Evolutionary conservation across 371 early-diverging fungal genomes (phyloP), one percentile per base, ranked within the genome.

Genomic region (Sanchytrium tribonematis): DNA sequence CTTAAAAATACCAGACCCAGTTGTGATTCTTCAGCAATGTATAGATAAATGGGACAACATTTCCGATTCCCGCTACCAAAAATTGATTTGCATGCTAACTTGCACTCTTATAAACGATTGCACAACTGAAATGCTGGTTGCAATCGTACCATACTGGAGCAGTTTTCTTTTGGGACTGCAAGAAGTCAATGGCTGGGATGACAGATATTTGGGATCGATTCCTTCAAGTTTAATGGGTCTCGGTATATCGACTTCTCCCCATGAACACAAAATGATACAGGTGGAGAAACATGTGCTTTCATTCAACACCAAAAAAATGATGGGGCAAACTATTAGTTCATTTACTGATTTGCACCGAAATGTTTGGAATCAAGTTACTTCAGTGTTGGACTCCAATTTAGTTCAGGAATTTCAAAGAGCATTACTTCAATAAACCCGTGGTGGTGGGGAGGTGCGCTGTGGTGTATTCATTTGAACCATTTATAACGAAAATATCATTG

Each of bases 321-420:
- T 48, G 48, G 12, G 22, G 48, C 5, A 48, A 5, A 12, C 12
- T 48, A 48, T 48, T 12, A 22, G 12, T 12, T 5, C 5, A 22
- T 48, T 12, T 48, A 48, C 48, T 48, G 22, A 5, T 48, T 12
- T 12, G 22, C 48, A 48, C 22, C 48, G 22, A 48, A 22, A 48
- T 5, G 22, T 48, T 12, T 48, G 48, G 48, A 48, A 22, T 12
- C 5, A 12, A 22, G 48, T 48, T 48, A 5, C 22, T 12, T 5
- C 5, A 48, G 22, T 12, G 22, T 48, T 48, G 48, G 48, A 48
- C 22, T 22, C 48, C 12, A 5, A 48, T 12, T 22, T 48, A 48
- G 48, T 48, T 48, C 48, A 48, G 48, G 48, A 48, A 48, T 48
- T 48, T 22, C 48, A 48, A 48, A 48, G 48, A 48, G 48, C 48